These are phyloP conservation scores for Rugonectria rugulosa DNA, from an alignment of 2,329 filamentous ascomycete genomes.

Conservation along the genomic window DNA sequence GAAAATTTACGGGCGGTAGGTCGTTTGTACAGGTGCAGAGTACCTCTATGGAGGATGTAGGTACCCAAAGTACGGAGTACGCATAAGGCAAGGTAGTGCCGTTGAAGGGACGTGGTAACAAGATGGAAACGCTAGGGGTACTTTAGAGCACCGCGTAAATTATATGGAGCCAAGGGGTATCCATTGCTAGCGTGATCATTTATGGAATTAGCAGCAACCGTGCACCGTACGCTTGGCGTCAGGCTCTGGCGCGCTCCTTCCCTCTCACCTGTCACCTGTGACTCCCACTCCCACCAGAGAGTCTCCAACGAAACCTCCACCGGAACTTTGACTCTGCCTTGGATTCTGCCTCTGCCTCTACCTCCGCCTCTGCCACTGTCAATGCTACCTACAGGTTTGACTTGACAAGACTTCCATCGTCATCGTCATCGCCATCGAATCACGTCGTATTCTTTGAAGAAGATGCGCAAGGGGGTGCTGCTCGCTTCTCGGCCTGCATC, in stretches of 20 bases:
- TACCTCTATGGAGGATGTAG: no score
- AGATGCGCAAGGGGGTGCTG: background rate
- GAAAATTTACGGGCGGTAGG: no score
- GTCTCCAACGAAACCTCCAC: slow-evolving; percentile 3
- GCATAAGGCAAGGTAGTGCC: background rate
- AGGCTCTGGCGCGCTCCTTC: slow-evolving; percentile 4
- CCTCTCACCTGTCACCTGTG: slow-evolving; percentile 4
- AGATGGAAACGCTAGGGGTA: background rate
- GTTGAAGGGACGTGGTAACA: background rate
- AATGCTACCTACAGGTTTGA: no score
- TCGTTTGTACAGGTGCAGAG: no score
- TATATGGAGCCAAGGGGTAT: background rate
- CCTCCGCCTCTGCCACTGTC: no score
- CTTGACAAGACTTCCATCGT: background rate
- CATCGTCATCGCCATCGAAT: no score
- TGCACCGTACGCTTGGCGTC: slow-evolving; percentile 8
- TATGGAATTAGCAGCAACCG: background rate
- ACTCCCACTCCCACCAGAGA: background rate
- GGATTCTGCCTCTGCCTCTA: no score
- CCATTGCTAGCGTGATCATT: background rate
- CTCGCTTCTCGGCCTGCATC: background rate
- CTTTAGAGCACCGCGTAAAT: background rate
- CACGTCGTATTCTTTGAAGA: no score
- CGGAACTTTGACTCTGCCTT: no score
- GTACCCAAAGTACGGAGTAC: background rate